Conservation (phyloP, 1,139 yeast genomes). For the Suzukiozyma palmioleophila region DNA sequence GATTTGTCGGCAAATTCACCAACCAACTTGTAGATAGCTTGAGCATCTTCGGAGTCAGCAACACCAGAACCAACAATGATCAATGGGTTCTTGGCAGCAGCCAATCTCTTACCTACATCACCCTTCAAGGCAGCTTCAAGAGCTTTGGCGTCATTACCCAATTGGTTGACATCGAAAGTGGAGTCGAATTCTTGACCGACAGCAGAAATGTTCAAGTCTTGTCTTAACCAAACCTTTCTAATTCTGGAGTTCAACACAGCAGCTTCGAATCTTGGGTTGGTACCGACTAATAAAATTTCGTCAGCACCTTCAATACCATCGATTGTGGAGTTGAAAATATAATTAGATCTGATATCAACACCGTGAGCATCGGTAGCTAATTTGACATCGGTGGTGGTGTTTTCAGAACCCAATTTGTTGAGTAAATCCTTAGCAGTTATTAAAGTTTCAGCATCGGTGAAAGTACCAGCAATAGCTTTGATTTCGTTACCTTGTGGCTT, state of each 20-base stretch:
- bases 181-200: constrained; percentile 78
- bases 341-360: constrained; percentile 73
- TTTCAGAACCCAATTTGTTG: constrained; percentile 77
- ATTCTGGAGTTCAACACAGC: constrained; percentile 84
- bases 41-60: constrained; percentile 63
- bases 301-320: constrained; percentile 82
- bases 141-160: constrained; percentile 60
- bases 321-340: constrained; percentile 74
- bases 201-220: constrained; percentile 60
- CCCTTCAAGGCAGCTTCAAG: constrained; percentile 63
- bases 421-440: constrained; percentile 78
- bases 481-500: constrained; percentile 67
- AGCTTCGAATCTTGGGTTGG: constrained; percentile 90
- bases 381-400: constrained; percentile 68
- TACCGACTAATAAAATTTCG: constrained; percentile 72
- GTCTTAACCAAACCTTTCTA: constrained; percentile 77
- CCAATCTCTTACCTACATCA: constrained; percentile 63
- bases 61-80: constrained; percentile 83
- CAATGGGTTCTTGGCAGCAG: constrained; percentile 68
- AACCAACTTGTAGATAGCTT: constrained; percentile 56
- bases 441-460: constrained; percentile 78
- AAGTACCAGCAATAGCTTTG: constrained; percentile 80
- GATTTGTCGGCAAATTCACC: constrained; percentile 61
- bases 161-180: constrained; percentile 61
- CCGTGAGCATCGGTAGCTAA: constrained; percentile 65